phyloP scores from a whole-genome alignment of 495 filamentous ascomycete genomes.

The Tuber brumale region DNA sequence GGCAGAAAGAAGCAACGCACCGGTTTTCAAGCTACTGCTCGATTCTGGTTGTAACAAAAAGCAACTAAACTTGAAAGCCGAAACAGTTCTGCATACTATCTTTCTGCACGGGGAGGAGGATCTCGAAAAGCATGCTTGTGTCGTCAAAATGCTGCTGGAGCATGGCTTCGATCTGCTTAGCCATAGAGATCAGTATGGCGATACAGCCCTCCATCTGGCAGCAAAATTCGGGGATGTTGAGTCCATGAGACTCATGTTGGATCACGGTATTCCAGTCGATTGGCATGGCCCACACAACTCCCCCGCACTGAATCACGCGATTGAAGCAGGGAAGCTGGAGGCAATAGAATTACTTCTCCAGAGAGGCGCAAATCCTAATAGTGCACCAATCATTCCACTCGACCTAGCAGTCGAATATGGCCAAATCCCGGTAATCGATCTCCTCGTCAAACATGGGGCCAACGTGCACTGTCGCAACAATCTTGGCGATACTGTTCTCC shows the following conservation, averaged over 20 bases:
- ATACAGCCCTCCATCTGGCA: slow-evolving; percentile 16
- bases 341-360: neutral
- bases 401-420: neutral
- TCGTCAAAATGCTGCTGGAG: neutral
- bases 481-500: neutral
- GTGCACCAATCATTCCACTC: neutral
- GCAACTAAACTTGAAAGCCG: neutral
- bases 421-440: slow-evolving; percentile 5
- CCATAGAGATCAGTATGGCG: neutral
- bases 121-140: neutral
- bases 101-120: neutral
- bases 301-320: neutral
- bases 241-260: slow-evolving; percentile 11
- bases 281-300: neutral
- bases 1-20: neutral
- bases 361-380: neutral
- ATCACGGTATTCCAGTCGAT: neutral
- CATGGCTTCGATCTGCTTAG: neutral
- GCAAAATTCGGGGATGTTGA: slow-evolving; percentile 4
- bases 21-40: neutral
- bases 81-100: neutral
- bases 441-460: slow-evolving; percentile 1
- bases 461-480: neutral
- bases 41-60: neutral
- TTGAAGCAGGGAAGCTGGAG: neutral